Evolutionary conservation across 2,329 filamentous ascomycete species (phyloP), one percentile per base, ranked within the genome.

Genomic region (Nemania abortiva): DNA sequence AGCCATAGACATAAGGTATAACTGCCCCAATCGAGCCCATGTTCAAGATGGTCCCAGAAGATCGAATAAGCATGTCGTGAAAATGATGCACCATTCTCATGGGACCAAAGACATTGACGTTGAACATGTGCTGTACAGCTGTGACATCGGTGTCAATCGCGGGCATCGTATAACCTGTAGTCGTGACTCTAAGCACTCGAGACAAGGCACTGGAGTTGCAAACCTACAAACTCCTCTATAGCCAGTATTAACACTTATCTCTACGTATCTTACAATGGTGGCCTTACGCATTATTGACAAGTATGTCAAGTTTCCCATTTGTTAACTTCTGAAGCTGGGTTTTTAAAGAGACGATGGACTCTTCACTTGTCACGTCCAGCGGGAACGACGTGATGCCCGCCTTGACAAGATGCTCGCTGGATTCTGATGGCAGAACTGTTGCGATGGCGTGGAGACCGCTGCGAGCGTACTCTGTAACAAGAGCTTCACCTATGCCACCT

Each of bases 1-100:
- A 39, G 63, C 75, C 75, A 54, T 74, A 76, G 0, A 76, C 5
- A 34, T 71, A 76, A 1, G 75, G 76, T 0, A 73, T 31, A 4
- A 78, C 66, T 1, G 75, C 75, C 1, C 75, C 76, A 15, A 78
- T 62, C 9, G 72, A 74, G 4, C 76, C 72, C 7, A 78, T 77
- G 50, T 77, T 78, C 2, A 77, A 73, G 4, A 78, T 70, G 2
- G 63, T 70, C 0, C 76, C 76, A 7, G 59, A 45, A 0, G 74
- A 29, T 18, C n/a, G 18, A 13, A 77, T 75, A 18, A 78, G 18
- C 68, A 76, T 34, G n/a, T 20, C 15, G 6, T 55, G 52, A 10
- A 55, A 55, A 13, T 55, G n/a, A 11, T 34, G 52, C 5, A 55
- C 27, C 52, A 55, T 55, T 9, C 29, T 29, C 18, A 55, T 55